Base-by-base conservation (phyloP, 2,329 filamentous ascomycete species). In the Fusarium piperis region DNA sequence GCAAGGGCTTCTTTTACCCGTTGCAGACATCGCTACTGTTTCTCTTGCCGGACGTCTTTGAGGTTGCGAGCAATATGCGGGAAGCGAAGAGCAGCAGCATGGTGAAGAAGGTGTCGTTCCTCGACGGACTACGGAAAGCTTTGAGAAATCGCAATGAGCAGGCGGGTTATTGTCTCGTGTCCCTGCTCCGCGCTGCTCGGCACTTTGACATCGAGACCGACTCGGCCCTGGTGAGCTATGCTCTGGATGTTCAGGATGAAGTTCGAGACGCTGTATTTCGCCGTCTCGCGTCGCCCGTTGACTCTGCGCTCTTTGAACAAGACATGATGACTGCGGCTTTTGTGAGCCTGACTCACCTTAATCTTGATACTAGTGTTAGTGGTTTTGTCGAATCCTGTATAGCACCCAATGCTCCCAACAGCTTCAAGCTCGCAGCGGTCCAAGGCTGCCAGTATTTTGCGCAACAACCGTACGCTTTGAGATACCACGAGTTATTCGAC, bases 171-270 rank as follows among this genome's bases (percentile, higher is more conserved):
- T 92, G 90, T 70, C 82, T 92, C 15, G 88, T 92, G 16, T 86
- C 86, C 18, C 80, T 92, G 52, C 84, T 92, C 52, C 87, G 89
- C 41, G 89, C 87, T 39, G 89, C 90, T 13, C 86, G 90, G 35
- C 89, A 92, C 76, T 92, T 93, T 73, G 84, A 88, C 64, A 81
- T 84, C 9, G 88, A 92, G 66, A 89, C 86, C 74, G 91, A 93
- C 74, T 87, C 88, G 12, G 88, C 88, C 3, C 83, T 91, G 64
- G 84, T 91, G 65, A 91, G 90, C 77, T 93, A 91, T 77, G 90
- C 90, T 39, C 84, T 92, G 79, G 91, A 93, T 77, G 88, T 93
- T 10, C 90, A 92, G 74, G 89, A 91, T 74, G 91, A 93, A 78
- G 86, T 93, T 52, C 85, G 86, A 52, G 90, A 92, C 74, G 89